Evolutionary conservation across 1,139 yeast genomes (phyloP).

Genomic region (Taphrina sp.): DNA sequence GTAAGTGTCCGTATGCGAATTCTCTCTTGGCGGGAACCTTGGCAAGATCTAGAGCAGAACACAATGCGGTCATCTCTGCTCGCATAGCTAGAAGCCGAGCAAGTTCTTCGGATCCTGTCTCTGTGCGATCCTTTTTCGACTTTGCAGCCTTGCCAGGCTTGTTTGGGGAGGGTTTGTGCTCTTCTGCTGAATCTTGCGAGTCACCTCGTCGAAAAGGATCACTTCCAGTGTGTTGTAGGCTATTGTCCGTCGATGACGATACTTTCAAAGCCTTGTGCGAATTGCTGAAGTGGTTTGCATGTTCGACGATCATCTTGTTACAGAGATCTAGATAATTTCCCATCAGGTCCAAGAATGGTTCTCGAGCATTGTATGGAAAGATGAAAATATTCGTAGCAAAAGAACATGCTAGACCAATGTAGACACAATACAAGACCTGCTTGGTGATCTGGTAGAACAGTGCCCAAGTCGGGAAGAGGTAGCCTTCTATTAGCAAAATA

Average conservation of each 20-base stretch:
- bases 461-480: conserved; percentile 20
- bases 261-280: not conserved
- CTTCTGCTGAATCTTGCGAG: not conserved
- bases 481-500: conserved; percentile 17
- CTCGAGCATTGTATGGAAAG: conserved; percentile 29
- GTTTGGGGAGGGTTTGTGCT: not conserved
- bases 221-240: not conserved
- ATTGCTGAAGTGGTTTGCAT: conserved; percentile 20
- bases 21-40: conserved; percentile 29
- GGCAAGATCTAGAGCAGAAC: conserved; percentile 6
- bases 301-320: conserved; percentile 16
- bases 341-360: conserved; percentile 10
- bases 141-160: not conserved
- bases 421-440: conserved; percentile 20
- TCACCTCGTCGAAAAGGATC: not conserved
- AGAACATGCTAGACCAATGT: conserved; percentile 13
- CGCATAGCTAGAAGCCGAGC: conserved; percentile 20
- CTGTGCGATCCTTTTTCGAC: not conserved
- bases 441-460: conserved; percentile 13
- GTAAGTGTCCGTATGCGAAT: conserved; percentile 25
- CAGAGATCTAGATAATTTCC: conserved; percentile 12
- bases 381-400: not conserved
- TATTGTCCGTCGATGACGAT: not conserved
- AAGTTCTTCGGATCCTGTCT: not conserved
- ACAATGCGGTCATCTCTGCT: conserved; percentile 16